Percentiles rank a stretch among this genome's conserved stretches.
Evolutionary conservation across 257 asterid species (phyloP).

Genomic region (Leptodermis oblonga): DNA sequence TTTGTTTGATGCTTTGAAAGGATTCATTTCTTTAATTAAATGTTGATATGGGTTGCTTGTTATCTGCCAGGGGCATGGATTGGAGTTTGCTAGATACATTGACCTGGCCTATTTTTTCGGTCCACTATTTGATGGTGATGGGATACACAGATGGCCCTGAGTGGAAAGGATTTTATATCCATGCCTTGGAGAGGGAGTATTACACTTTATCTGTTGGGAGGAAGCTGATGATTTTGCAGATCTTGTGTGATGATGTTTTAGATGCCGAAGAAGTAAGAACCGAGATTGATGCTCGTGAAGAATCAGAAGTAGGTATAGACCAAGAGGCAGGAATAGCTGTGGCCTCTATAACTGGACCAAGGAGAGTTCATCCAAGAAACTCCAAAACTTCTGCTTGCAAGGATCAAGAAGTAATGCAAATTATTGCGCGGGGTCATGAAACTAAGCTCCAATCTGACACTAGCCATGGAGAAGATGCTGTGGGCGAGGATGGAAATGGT

Average conservation of each 20-base stretch:
- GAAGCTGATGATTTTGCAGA: slow-evolving; percentile 64
- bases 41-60: slow-evolving; percentile 10
- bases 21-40: background rate
- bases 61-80: slow-evolving; percentile 53
- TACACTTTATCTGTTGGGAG: slow-evolving; percentile 58
- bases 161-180: slow-evolving; percentile 62
- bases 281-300: slow-evolving; percentile 68
- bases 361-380: slow-evolving; percentile 64
- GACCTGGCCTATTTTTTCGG: slow-evolving; percentile 78
- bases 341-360: slow-evolving; percentile 41
- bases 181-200: slow-evolving; percentile 64
- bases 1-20: background rate
- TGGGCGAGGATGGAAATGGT: slow-evolving; percentile 65
- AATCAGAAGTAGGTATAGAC: slow-evolving; percentile 60
- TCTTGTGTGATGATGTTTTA: slow-evolving; percentile 67
- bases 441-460: slow-evolving; percentile 22
- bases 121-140: slow-evolving; percentile 57
- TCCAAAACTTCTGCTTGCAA: slow-evolving; percentile 52
- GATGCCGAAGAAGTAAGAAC: slow-evolving; percentile 70
- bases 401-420: slow-evolving; percentile 36
- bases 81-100: slow-evolving; percentile 83
- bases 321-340: slow-evolving; percentile 37
- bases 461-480: slow-evolving; percentile 29
- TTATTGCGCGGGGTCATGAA: slow-evolving; percentile 35
- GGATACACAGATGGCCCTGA: slow-evolving; percentile 47